Evolutionary conservation across 139 green algal genomes (phyloP).

Genomic region (Chlamydomonas sp.): DNA sequence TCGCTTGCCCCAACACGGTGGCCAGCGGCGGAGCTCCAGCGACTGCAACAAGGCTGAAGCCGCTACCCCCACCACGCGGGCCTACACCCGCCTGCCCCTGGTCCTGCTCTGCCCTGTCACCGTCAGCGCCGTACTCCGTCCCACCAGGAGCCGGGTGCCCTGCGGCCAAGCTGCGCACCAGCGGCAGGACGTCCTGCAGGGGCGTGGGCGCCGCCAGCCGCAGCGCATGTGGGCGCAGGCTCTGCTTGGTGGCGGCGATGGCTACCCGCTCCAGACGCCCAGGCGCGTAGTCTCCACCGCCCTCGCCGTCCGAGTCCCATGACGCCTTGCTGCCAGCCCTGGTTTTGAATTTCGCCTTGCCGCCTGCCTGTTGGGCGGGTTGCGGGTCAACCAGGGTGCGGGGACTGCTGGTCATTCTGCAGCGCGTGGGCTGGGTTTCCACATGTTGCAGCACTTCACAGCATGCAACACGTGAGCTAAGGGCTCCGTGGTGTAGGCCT

Average conservation of each 20-base stretch:
- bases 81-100: slow-evolving; percentile 11
- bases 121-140: background rate
- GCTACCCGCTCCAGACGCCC: slow-evolving; percentile 81
- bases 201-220: slow-evolving; percentile 45
- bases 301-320: background rate
- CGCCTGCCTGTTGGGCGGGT: slow-evolving; percentile 1
- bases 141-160: background rate
- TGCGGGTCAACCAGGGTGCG: too few species aligned
- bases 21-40: slow-evolving; percentile 62
- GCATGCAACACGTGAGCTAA: too few species aligned
- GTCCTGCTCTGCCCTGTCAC: background rate
- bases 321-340: background rate
- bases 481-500: too few species aligned
- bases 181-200: slow-evolving; percentile 46
- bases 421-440: too few species aligned
- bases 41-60: slow-evolving; percentile 30
- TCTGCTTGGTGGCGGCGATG: slow-evolving; percentile 88
- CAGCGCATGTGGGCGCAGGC: slow-evolving; percentile 73
- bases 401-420: too few species aligned
- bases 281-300: slow-evolving; percentile 26
- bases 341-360: slow-evolving; percentile 48
- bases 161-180: background rate
- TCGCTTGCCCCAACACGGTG: slow-evolving; percentile 26
- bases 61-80: background rate
- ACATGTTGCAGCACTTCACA: too few species aligned